phyloP scores from a whole-genome alignment of 805 yeast species.

The Kuraishia ogatae region DNA sequence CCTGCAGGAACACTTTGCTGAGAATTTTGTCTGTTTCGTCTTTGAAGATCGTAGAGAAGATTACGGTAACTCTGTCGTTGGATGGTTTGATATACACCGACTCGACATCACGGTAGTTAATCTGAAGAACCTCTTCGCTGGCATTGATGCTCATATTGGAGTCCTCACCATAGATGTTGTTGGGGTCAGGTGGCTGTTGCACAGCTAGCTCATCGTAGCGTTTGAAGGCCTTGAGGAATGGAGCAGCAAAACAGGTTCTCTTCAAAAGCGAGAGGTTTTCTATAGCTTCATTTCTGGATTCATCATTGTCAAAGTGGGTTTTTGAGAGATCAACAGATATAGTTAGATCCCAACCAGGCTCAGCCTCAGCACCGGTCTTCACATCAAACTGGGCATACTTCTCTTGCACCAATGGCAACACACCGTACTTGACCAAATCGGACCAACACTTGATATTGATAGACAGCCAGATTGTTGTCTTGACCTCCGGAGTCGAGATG shows the following conservation, averaged over 20 bases:
- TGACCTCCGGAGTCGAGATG: conserved; percentile 77
- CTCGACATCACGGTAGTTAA: conserved; percentile 90
- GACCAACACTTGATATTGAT: conserved; percentile 69
- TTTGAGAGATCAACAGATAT: conserved; percentile 52
- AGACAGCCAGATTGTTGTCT: conserved; percentile 56
- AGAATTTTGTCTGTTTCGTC: conserved; percentile 94
- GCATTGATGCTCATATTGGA: conserved; percentile 19
- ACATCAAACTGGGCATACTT: conserved; percentile 38
- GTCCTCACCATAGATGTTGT: conserved; percentile 32
- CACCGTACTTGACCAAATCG: conserved; percentile 66
- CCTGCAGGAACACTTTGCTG: conserved; percentile 85
- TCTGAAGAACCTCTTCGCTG: conserved; percentile 51
- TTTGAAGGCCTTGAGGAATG: conserved; percentile 78
- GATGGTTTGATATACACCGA: conserved; percentile 85
- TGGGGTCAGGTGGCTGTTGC: conserved; percentile 27
- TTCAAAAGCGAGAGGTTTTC: conserved; percentile 66
- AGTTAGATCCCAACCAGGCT: conserved; percentile 77
- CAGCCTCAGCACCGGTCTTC: conserved; percentile 35
- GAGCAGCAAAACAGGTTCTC: conserved; percentile 85
- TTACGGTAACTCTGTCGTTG: conserved; percentile 93
- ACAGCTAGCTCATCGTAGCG: conserved; percentile 64
- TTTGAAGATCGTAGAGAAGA: conserved; percentile 87
- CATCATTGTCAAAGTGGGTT: conserved; percentile 30
- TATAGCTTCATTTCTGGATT: conserved; percentile 43
- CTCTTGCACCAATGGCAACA: conserved; percentile 39